These are phyloP conservation scores for Hyphopichia buzzinii DNA, from an alignment of 1,139 yeast genomes.

Conservation along the genomic window DNA sequence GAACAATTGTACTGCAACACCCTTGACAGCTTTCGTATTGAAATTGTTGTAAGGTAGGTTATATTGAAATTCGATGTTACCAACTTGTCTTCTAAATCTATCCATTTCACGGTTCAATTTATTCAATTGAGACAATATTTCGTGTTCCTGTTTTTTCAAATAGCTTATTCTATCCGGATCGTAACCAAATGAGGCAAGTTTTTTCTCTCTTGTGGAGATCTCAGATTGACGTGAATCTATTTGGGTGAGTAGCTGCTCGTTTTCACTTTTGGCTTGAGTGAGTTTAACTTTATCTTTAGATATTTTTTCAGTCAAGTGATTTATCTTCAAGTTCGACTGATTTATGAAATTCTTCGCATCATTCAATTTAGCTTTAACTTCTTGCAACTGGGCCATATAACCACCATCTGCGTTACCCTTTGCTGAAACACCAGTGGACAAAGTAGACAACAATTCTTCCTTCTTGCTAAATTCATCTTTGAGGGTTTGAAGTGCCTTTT, in stretches of 20 bases:
- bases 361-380: slow-evolving; percentile 57
- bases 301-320: slow-evolving; percentile 56
- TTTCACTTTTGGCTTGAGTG: slow-evolving; percentile 53
- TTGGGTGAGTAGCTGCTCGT: slow-evolving; percentile 38
- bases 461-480: slow-evolving; percentile 56
- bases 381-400: slow-evolving; percentile 69
- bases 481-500: slow-evolving; percentile 38
- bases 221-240: slow-evolving; percentile 43
- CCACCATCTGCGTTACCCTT: slow-evolving; percentile 79
- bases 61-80: slow-evolving; percentile 76
- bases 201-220: slow-evolving; percentile 37
- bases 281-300: slow-evolving; percentile 52
- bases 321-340: slow-evolving; percentile 58
- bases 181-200: slow-evolving; percentile 58
- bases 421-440: slow-evolving; percentile 88
- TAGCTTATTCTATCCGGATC: slow-evolving; percentile 47
- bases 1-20: slow-evolving; percentile 87
- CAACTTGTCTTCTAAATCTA: slow-evolving; percentile 58
- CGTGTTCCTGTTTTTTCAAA: slow-evolving; percentile 44
- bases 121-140: slow-evolving; percentile 23
- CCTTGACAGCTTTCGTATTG: slow-evolving; percentile 65
- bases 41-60: slow-evolving; percentile 63
- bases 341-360: slow-evolving; percentile 57
- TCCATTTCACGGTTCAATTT: slow-evolving; percentile 53
- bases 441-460: slow-evolving; percentile 77